phyloP scores from a whole-genome alignment of 2,329 filamentous ascomycete genomes.

The Sporothrix humicola region DNA sequence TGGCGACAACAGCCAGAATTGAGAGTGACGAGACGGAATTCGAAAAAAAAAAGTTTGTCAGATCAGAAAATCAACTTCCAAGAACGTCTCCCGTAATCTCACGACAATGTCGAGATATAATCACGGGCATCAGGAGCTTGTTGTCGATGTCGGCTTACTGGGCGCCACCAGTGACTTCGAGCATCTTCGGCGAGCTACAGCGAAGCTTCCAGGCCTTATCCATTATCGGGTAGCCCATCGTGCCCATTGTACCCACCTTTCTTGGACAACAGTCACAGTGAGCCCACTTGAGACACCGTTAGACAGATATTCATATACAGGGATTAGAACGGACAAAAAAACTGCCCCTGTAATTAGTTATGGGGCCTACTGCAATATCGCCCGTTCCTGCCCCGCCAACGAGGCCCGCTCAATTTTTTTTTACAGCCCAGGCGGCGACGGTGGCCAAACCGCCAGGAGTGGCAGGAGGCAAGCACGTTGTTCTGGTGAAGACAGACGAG shows the following conservation, averaged over 20 bases:
- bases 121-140: neutral
- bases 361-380: neutral
- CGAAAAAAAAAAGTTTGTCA: neutral
- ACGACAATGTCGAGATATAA: slow-evolving; percentile 4
- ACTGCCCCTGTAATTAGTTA: neutral
- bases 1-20: neutral
- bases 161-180: slow-evolving; percentile 34
- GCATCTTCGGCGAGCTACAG: slow-evolving; percentile 35
- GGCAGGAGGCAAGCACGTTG: slow-evolving; percentile 17
- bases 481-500: neutral
- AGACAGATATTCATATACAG: neutral
- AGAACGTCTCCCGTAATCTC: neutral
- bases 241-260: neutral
- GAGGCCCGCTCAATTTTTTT: slow-evolving; percentile 1
- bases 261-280: neutral
- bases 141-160: slow-evolving; percentile 24
- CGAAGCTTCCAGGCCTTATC: slow-evolving; percentile 34
- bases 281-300: neutral
- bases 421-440: neutral
- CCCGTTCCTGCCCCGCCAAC: slow-evolving; percentile 30
- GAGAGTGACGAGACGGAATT: neutral
- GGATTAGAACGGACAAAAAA: neutral
- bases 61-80: neutral
- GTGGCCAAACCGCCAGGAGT: neutral
- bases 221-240: slow-evolving; percentile 23